phyloP scores from a whole-genome alignment of 139 green algal genomes.

The Gonium pectorale region DNA sequence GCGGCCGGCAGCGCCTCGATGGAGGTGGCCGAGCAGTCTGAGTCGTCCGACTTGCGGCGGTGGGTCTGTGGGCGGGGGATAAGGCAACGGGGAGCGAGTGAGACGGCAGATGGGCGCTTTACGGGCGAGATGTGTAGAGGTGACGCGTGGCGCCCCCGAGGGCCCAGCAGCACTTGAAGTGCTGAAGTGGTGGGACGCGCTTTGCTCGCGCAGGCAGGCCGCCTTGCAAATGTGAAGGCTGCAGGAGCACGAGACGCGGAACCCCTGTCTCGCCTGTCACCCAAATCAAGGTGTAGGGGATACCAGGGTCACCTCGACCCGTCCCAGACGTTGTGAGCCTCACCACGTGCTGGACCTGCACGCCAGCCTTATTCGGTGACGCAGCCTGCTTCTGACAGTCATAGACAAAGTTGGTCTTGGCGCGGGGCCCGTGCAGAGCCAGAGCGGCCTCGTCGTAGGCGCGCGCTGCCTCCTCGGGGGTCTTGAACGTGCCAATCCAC shows the following conservation, averaged over 20 bases:
- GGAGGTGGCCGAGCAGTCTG: neutral
- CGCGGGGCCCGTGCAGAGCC: conserved; percentile 68
- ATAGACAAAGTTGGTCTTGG: conserved; percentile 82
- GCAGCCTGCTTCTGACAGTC: conserved; percentile 26
- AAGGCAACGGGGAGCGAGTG: neutral
- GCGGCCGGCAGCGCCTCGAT: neutral
- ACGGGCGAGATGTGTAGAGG: no score
- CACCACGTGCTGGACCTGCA: neutral
- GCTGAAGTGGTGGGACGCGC: no score
- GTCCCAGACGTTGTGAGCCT: no score
- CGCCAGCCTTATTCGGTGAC: no score
- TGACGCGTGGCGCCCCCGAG: no score
- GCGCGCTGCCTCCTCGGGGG: conserved; percentile 70
- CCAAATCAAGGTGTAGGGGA: no score
- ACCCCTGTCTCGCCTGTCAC: no score
- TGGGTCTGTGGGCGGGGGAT: neutral
- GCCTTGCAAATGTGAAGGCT: no score
- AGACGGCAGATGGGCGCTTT: neutral
- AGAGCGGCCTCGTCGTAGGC: conserved; percentile 81
- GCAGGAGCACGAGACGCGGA: no score
- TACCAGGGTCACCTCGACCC: no score
- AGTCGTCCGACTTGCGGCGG: conserved; percentile 28
- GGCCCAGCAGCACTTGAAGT: no score
- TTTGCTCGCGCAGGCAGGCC: no score
- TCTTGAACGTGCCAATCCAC: conserved; percentile 83